Percentiles rank a stretch among this genome's conserved stretches.
Evolutionary conservation across 169 alveolate species (phyloP).

Genomic region (Plasmodium coatneyi): DNA sequence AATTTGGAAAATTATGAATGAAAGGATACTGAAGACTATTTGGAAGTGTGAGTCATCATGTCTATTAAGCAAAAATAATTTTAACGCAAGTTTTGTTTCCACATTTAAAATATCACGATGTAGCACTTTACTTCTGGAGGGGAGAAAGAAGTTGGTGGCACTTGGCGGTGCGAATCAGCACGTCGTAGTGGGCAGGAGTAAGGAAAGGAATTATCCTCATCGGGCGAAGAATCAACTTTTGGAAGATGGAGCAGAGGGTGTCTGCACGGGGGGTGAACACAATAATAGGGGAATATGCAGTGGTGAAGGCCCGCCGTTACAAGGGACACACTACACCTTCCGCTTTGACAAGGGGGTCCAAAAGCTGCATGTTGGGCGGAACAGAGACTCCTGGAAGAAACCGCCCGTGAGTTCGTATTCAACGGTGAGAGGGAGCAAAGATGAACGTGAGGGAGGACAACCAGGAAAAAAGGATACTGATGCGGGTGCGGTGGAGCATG

Average conservation of each 20-base stretch:
- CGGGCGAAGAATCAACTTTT: neutral
- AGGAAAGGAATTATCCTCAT: neutral
- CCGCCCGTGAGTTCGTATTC: neutral
- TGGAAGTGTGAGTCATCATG: conserved; percentile 54
- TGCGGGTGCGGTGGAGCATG: neutral
- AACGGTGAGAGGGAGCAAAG: conserved; percentile 1
- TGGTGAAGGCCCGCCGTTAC: neutral
- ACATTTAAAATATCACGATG: conserved; percentile 8
- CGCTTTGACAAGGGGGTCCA: neutral
- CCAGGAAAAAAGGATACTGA: neutral
- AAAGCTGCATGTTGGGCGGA: neutral
- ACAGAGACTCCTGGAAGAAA: neutral
- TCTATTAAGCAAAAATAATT: conserved; percentile 42
- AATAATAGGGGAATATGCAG: neutral
- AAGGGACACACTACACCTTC: neutral
- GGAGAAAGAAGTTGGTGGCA: neutral
- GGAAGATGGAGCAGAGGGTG: neutral
- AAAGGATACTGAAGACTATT: conserved; percentile 23
- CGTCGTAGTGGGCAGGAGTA: neutral
- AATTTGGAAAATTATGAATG: conserved; percentile 49
- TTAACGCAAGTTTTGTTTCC: neutral
- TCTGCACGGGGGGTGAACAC: neutral
- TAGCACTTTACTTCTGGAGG: neutral
- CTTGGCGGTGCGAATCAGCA: neutral
- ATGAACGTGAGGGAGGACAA: neutral